Conservation (phyloP, 257 asterid genomes). For the Solanum chmielewskii region DNA sequence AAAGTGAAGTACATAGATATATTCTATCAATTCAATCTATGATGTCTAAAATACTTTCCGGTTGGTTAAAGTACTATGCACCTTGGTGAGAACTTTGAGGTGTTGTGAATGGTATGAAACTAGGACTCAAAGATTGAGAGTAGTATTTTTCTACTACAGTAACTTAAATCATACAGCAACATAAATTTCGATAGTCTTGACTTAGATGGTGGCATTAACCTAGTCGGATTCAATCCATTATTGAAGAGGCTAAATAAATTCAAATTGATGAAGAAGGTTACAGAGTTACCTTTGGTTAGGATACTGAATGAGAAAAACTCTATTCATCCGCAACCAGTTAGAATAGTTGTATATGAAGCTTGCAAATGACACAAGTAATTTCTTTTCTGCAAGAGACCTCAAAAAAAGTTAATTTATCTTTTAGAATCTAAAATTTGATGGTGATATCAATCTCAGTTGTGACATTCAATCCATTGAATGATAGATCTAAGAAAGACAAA, state of each 20-base stretch:
- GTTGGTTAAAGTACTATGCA: neutral
- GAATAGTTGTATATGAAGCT: no score
- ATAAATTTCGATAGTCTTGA: neutral
- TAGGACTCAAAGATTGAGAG: no score
- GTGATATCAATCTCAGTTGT: no score
- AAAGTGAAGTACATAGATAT: neutral
- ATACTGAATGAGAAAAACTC: no score
- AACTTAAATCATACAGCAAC: neutral
- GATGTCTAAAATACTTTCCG: neutral
- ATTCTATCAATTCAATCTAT: neutral
- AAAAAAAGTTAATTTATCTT: no score
- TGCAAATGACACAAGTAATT: no score
- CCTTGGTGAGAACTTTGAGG: neutral
- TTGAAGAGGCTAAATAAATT: neutral
- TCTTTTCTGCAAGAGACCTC: no score
- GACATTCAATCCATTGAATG: no score
- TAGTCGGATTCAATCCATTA: neutral
- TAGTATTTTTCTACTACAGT: neutral
- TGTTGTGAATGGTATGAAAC: no score
- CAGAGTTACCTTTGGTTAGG: neutral
- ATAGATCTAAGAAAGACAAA: no score
- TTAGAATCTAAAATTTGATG: no score
- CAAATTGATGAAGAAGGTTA: neutral
- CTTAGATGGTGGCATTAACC: neutral
- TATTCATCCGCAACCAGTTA: no score